phyloP scores from a whole-genome alignment of 2,329 filamentous ascomycete species.

The Cladobotryum protrusum region DNA sequence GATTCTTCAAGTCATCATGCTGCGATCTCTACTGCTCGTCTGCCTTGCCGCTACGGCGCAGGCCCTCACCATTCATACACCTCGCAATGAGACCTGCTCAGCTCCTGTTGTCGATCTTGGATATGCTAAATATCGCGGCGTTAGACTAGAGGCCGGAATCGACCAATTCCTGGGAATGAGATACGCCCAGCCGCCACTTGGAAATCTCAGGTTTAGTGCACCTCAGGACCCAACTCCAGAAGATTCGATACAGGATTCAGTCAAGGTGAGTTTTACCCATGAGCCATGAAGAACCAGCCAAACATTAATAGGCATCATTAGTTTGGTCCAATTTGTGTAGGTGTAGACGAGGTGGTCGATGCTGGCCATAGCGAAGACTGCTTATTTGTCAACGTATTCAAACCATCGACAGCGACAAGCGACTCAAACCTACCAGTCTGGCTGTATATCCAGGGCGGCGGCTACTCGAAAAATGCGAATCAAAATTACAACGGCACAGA shows the following conservation, averaged over 20 bases:
- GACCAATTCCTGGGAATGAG: slow-evolving; percentile 43
- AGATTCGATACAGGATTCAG: slow-evolving; percentile 28
- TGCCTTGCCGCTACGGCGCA: no score
- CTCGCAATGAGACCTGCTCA: no score
- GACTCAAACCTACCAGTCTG: slow-evolving; percentile 30
- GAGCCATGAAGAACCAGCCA: no score
- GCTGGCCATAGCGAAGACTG: slow-evolving; percentile 36
- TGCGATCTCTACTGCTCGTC: no score
- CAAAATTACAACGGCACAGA: slow-evolving; percentile 45
- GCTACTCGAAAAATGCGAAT: slow-evolving; percentile 43
- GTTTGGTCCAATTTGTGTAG: slow-evolving; percentile 42
- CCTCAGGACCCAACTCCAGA: slow-evolving; percentile 37
- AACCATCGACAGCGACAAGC: slow-evolving; percentile 27
- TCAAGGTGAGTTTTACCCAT: slow-evolving; percentile 22
- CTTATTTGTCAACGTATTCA: slow-evolving; percentile 43
- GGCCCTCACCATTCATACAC: no score
- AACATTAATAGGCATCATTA: slow-evolving; percentile 14
- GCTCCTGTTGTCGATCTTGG: slow-evolving; percentile 30
- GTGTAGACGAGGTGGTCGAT: slow-evolving; percentile 21
- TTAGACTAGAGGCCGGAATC: slow-evolving; percentile 31
- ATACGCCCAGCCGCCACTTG: slow-evolving; percentile 46
- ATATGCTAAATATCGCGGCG: slow-evolving; percentile 40
- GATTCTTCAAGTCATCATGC: no score
- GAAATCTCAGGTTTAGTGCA: slow-evolving; percentile 44
- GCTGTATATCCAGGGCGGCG: slow-evolving; percentile 41